A percentile compares a stretch with the other conserved stretches of the same genome.
Conservation (phyloP, 164 flowering plant genomes). For the Brasenia schreberi region DNA sequence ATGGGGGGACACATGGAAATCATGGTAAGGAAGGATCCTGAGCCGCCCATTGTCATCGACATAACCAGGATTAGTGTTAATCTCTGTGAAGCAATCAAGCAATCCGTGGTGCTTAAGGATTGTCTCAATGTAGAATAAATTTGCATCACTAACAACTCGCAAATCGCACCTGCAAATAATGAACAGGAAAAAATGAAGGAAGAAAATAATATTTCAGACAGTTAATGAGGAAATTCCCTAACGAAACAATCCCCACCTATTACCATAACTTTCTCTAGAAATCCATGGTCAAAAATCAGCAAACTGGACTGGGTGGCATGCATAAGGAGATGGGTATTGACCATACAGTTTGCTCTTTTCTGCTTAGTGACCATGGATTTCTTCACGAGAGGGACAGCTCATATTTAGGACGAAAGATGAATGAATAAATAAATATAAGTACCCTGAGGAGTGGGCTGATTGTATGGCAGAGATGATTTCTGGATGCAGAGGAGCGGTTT, state of each 20-base stretch:
- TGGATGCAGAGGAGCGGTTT: slow-evolving; percentile 33
- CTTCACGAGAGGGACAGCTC: background rate
- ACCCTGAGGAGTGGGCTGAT: slow-evolving; percentile 60
- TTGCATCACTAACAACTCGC: slow-evolving; percentile 74
- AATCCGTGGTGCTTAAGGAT: slow-evolving; percentile 60
- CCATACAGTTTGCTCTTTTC: too few species aligned
- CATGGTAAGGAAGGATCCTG: slow-evolving; percentile 48
- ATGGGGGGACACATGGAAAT: slow-evolving; percentile 27
- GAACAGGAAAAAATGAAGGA: background rate
- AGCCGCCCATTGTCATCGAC: slow-evolving; percentile 52
- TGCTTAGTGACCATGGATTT: background rate
- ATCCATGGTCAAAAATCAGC: too few species aligned
- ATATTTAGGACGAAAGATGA: too few species aligned
- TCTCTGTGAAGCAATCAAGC: slow-evolving; percentile 48
- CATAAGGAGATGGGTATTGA: background rate
- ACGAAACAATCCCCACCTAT: too few species aligned
- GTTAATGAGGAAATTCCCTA: too few species aligned
- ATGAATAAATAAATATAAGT: slow-evolving; percentile 1
- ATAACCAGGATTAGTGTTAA: slow-evolving; percentile 45
- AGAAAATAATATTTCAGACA: too few species aligned
- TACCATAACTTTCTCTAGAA: too few species aligned
- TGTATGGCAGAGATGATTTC: slow-evolving; percentile 35
- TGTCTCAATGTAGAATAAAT: slow-evolving; percentile 58
- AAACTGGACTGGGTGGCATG: background rate
- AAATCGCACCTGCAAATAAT: slow-evolving; percentile 51